These are phyloP conservation scores for Mercurialis annua DNA, from an alignment of 345 rosid species.

Conservation along the genomic window DNA sequence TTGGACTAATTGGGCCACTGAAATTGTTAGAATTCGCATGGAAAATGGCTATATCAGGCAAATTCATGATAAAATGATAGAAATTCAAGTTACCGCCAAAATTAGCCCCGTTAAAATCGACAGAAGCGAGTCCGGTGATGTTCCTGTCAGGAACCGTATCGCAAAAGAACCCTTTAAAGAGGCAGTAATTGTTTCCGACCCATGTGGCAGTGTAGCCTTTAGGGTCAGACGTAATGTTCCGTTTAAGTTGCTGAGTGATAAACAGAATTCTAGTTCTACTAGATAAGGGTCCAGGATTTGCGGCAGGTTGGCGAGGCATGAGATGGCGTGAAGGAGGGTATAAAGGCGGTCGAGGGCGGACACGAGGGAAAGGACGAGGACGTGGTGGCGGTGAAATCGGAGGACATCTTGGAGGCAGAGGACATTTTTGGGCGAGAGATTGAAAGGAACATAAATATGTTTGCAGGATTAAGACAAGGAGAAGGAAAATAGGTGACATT, in stretches of 20 bases:
- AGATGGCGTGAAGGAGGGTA: slow-evolving; percentile 11
- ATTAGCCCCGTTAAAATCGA: slow-evolving; percentile 35
- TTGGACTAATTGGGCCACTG: slow-evolving; percentile 8
- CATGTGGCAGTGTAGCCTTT: slow-evolving; percentile 15
- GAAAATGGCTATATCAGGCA: slow-evolving; percentile 36
- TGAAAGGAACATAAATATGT: slow-evolving; percentile 4
- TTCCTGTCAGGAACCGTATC: slow-evolving; percentile 26
- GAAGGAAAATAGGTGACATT: slow-evolving; percentile 5
- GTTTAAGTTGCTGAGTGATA: slow-evolving; percentile 25
- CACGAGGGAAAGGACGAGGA: slow-evolving; percentile 8
- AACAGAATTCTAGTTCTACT: slow-evolving; percentile 14
- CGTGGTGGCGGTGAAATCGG: slow-evolving; percentile 13
- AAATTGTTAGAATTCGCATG: slow-evolving; percentile 44
- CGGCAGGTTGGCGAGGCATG: slow-evolving; percentile 7
- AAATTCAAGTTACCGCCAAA: slow-evolving; percentile 26
- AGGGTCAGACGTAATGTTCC: slow-evolving; percentile 30
- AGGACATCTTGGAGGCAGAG: slow-evolving; percentile 15
- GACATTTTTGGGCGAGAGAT: slow-evolving; percentile 11
- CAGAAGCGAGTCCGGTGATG: slow-evolving; percentile 20
- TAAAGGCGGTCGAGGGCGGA: slow-evolving; percentile 13
- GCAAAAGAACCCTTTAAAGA: slow-evolving; percentile 33
- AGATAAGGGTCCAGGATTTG: slow-evolving; percentile 21
- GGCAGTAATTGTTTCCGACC: slow-evolving; percentile 33
- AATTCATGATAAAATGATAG: slow-evolving; percentile 23
- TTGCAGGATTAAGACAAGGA: neutral